Conservation (phyloP, 805 yeast species). For the Starmerella scarabaei region DNA sequence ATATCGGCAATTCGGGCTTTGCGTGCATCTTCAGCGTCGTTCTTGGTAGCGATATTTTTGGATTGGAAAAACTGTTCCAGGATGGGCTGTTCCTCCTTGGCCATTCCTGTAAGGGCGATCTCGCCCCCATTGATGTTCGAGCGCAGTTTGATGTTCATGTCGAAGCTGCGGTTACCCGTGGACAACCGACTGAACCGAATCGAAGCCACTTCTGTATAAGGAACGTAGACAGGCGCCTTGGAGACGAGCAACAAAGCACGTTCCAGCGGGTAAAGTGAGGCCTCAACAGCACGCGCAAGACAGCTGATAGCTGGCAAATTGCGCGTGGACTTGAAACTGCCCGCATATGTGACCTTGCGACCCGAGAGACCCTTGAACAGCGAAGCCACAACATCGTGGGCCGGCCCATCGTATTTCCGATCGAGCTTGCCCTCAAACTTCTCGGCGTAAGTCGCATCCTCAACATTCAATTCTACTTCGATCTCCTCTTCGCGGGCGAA, state of each 20-base stretch:
- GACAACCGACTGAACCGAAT: slow-evolving; percentile 73
- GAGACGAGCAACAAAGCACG: slow-evolving; percentile 82
- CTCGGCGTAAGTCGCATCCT: slow-evolving; percentile 64
- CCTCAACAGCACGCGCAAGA: slow-evolving; percentile 90
- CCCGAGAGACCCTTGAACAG: slow-evolving; percentile 84
- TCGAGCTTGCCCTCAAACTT: slow-evolving; percentile 58
- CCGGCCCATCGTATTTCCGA: slow-evolving; percentile 63
- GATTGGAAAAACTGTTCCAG: slow-evolving; percentile 65
- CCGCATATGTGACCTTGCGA: slow-evolving; percentile 72
- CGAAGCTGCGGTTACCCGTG: slow-evolving; percentile 75
- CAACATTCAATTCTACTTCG: slow-evolving; percentile 75
- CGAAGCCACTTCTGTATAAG: slow-evolving; percentile 63
- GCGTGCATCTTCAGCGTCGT: slow-evolving; percentile 82
- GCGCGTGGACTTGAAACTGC: slow-evolving; percentile 61
- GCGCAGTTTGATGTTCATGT: slow-evolving; percentile 63
- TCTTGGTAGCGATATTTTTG: slow-evolving; percentile 67
- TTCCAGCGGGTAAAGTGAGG: slow-evolving; percentile 84
- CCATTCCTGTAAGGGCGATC: slow-evolving; percentile 78
- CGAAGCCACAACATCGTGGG: slow-evolving; percentile 77
- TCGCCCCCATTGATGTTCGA: slow-evolving; percentile 47
- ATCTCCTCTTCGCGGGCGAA: slow-evolving; percentile 81
- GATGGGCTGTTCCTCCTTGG: slow-evolving; percentile 73
- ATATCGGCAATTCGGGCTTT: slow-evolving; percentile 65
- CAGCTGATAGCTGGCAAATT: slow-evolving; percentile 80
- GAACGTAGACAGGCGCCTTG: slow-evolving; percentile 86